Evolutionary conservation across 2,329 filamentous ascomycete species (phyloP).

Genomic region (Ilyonectria sp.): DNA sequence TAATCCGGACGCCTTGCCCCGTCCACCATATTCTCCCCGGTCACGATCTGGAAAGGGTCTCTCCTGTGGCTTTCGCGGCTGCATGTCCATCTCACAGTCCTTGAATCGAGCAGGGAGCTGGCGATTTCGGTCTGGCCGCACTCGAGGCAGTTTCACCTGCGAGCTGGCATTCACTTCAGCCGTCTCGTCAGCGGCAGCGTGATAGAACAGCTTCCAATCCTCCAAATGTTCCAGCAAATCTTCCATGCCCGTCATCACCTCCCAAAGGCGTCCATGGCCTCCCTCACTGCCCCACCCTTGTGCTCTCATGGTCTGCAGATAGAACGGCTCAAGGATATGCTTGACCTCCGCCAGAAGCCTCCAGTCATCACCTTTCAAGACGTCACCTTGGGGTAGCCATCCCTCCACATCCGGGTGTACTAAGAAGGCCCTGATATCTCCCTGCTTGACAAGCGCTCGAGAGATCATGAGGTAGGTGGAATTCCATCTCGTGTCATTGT

Average conservation of each 20-base stretch:
- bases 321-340: constrained; percentile 8
- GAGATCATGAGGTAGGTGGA: constrained; percentile 16
- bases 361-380: constrained; percentile 4
- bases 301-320: neutral
- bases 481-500: constrained; percentile 10
- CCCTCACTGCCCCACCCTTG: neutral
- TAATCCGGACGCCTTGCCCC: neutral
- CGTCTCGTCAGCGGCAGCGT: neutral
- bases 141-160: neutral
- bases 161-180: neutral
- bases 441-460: constrained; percentile 15
- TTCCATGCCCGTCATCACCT: constrained; percentile 3
- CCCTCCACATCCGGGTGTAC: constrained; percentile 3
- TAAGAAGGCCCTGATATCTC: constrained; percentile 14
- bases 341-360: neutral
- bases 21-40: neutral
- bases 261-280: neutral
- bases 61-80: neutral
- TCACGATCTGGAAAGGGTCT: neutral
- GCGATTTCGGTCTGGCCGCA: neutral
- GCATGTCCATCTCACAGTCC: neutral
- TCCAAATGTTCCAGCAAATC: neutral
- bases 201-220: constrained; percentile 6
- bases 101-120: neutral
- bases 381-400: neutral